Evolutionary conservation across 2,329 filamentous ascomycete species (phyloP).

Genomic region (Cordyceps fumosorosea): DNA sequence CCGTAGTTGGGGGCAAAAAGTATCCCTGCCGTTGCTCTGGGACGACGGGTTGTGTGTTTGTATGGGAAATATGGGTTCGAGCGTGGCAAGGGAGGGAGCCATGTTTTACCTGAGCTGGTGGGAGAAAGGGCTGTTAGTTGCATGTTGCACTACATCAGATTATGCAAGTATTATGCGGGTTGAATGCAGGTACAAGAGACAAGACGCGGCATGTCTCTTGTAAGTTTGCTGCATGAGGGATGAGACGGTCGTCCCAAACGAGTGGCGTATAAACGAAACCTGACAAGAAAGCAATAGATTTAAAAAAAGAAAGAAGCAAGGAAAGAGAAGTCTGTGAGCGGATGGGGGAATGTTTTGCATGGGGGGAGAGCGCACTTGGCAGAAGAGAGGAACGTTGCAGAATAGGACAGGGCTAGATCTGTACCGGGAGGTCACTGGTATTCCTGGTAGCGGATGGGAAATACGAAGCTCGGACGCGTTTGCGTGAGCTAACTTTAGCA

Average conservation of each 20-base stretch:
- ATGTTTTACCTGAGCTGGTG: background rate
- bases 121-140: background rate
- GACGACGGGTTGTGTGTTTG: background rate
- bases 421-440: too few relatives aligned
- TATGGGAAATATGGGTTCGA: background rate
- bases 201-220: background rate
- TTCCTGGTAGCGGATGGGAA: background rate
- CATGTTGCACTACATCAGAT: background rate
- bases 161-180: background rate
- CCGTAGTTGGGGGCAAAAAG: too few relatives aligned
- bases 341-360: background rate
- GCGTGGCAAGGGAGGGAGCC: background rate
- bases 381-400: background rate
- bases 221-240: background rate
- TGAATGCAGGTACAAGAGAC: background rate
- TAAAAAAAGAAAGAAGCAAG: background rate
- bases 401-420: background rate
- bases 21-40: too few relatives aligned
- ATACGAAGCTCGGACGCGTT: conserved; percentile 1
- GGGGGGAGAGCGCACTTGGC: background rate
- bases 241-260: background rate
- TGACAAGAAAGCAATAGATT: background rate
- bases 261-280: background rate
- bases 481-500: background rate
- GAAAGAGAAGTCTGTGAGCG: background rate